A percentile compares a stretch with the other conserved stretches of the same genome.
phyloP scores from a whole-genome alignment of 495 filamentous ascomycete species.

The Aspergillus kassunensis region DNA sequence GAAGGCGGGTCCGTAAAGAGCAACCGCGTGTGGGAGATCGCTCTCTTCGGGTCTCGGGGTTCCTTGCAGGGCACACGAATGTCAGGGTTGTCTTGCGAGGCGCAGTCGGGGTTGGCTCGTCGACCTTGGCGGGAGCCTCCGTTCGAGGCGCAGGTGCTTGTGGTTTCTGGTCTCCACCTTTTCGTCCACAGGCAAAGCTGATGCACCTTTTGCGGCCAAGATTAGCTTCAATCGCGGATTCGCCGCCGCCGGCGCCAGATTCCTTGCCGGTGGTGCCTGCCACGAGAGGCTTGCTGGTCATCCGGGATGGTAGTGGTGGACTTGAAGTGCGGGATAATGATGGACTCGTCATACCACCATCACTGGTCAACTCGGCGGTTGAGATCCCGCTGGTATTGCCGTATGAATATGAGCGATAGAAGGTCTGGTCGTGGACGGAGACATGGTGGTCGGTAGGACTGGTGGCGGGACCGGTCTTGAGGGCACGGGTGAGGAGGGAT shows the following conservation, averaged over 20 bases:
- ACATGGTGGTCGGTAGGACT: constrained; percentile 35
- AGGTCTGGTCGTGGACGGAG: constrained; percentile 33
- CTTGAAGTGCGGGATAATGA: constrained; percentile 85
- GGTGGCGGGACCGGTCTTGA: constrained; percentile 61
- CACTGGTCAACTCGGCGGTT: constrained; percentile 83
- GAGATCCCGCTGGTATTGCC: constrained; percentile 76
- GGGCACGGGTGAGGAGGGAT: constrained; percentile 76
- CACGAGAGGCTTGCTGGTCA: constrained; percentile 24
- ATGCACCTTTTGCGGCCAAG: constrained; percentile 81
- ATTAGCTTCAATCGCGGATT: constrained; percentile 50
- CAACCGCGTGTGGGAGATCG: constrained; percentile 27
- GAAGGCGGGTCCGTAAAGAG: constrained; percentile 36
- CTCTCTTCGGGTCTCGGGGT: constrained; percentile 28
- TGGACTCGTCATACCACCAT: constrained; percentile 87
- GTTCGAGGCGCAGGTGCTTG: constrained; percentile 19
- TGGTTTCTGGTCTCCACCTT: constrained; percentile 25
- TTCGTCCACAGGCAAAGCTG: constrained; percentile 76
- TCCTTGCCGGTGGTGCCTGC: constrained; percentile 25
- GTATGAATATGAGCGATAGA: constrained; percentile 64
- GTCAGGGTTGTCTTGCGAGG: constrained; percentile 53
- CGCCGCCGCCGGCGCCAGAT: constrained; percentile 25
- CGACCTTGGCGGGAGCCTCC: constrained; percentile 7
- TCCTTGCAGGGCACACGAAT: constrained; percentile 56
- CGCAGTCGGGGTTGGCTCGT: constrained; percentile 24
- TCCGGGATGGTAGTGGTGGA: constrained; percentile 60